phyloP scores from a whole-genome alignment of 352 stramenopile genomes.

The Phytophthora boehmeriae region DNA sequence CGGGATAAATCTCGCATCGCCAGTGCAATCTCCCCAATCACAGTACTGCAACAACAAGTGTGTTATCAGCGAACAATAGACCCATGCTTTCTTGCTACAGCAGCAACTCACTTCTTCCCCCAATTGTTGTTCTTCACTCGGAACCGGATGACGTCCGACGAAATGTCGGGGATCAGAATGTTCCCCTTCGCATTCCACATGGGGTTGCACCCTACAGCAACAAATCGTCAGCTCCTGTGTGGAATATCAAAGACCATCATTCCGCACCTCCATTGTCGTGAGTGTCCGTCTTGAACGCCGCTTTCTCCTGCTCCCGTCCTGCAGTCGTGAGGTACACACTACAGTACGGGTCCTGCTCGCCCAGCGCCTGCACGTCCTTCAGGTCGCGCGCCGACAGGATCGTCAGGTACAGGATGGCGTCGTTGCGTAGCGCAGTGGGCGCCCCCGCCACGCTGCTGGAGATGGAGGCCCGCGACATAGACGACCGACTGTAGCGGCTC shows the following conservation, averaged over 20 bases:
- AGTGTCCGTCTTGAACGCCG: conserved; percentile 73
- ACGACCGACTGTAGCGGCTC: conserved; percentile 33
- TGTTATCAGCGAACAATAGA: conserved; percentile 1
- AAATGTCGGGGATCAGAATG: conserved; percentile 71
- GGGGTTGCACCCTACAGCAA: conserved; percentile 50
- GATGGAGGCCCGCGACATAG: conserved; percentile 34
- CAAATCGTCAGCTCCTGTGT: conserved; percentile 1
- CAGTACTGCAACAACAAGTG: conserved; percentile 42
- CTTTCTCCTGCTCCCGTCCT: conserved; percentile 54
- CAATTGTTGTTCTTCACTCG: conserved; percentile 83
- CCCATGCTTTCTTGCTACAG: neutral
- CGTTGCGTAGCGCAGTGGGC: conserved; percentile 57
- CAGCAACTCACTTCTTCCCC: conserved; percentile 63
- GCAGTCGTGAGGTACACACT: conserved; percentile 61
- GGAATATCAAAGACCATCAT: neutral
- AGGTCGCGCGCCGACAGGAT: conserved; percentile 66
- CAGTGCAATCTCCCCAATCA: conserved; percentile 75
- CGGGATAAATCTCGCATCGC: conserved; percentile 72
- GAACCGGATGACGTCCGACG: conserved; percentile 69
- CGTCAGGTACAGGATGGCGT: conserved; percentile 75
- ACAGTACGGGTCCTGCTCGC: conserved; percentile 80
- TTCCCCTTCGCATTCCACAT: conserved; percentile 82
- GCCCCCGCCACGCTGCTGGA: conserved; percentile 36
- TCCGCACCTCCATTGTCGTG: conserved; percentile 69
- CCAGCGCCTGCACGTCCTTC: conserved; percentile 72